phyloP scores from a whole-genome alignment of 192 early-diverging fungal species.

The Allomyces macrogynus region DNA sequence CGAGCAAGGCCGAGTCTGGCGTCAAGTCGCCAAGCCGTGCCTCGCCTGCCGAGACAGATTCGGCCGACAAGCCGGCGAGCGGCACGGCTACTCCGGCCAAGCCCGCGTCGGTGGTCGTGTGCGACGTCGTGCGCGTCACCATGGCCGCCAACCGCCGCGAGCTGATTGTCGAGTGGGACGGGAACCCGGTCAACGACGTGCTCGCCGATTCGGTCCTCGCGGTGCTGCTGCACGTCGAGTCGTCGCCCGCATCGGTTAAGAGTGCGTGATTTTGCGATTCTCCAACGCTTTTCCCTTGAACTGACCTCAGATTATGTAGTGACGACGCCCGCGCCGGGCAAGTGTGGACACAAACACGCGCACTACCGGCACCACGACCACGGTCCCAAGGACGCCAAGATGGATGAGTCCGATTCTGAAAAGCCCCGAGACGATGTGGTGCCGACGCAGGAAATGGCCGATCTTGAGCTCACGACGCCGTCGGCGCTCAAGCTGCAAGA shows the following conservation, averaged over 20 bases:
- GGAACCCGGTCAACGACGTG: constrained; percentile 83
- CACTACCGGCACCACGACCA: background rate
- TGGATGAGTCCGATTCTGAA: background rate
- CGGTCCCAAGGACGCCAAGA: background rate
- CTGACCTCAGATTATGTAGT: background rate
- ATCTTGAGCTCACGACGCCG: background rate
- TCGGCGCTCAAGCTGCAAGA: too few relatives aligned
- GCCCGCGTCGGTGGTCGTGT: constrained; percentile 22
- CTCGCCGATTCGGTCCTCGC: constrained; percentile 84
- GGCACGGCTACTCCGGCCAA: background rate
- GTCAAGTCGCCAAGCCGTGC: too few relatives aligned
- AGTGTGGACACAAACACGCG: background rate
- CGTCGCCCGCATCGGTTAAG: constrained; percentile 80
- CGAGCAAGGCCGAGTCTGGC: too few relatives aligned
- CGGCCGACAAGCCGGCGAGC: background rate
- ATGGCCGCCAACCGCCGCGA: constrained; percentile 25
- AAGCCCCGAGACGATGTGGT: background rate
- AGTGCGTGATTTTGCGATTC: constrained; percentile 8
- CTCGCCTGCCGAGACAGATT: background rate
- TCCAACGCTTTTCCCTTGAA: background rate
- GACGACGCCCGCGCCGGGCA: background rate
- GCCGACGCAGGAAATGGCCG: background rate
- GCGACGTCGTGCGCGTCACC: constrained; percentile 58
- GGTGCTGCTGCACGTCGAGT: constrained; percentile 63
- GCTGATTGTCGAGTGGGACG: constrained; percentile 75